Base-by-base conservation (phyloP, 148 eudicot species). In the Persicaria maculosa region DNA sequence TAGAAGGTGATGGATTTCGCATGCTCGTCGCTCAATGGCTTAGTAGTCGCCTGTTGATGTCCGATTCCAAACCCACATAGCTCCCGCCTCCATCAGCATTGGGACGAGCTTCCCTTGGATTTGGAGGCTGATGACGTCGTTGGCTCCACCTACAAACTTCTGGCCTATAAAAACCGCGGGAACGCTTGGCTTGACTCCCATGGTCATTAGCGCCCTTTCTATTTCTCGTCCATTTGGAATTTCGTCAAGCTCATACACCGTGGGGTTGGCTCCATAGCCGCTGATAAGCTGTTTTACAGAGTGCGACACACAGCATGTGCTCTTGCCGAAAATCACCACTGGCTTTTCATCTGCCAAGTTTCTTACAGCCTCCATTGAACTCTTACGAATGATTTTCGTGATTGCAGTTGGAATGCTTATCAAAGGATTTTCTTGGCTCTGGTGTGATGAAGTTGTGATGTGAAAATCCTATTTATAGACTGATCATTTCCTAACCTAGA, bases 311-410 rank as follows among this genome's bases (percentile, higher is more conserved):
- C 87, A 81, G 45, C 91, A 85, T 47, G 62, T 20, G 67, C 80
- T 83, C 57, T 82, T 83, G 88, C 88, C 82, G 81, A 88, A 85
- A 64, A 88, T 83, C 68, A 85, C 91, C 80, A 85, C 84, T 20
- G 91, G 85, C 62, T 79, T 83, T 17, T 65, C 70, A 0, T 65
- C 46, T 7, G 14, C 47, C 9, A 65, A 12, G 5, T 6, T 43
- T 17, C 46, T 65, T 65, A 65, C 47, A 65, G 15, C 70, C 5
- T 65, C 70, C 70, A 65, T 65, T 40, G 40, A 31, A 31, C 40
- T 31, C n/a, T 6, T 57, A 1, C 5, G 20, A 16, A 10, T 19
- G 20, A 57, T 22, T 15, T 7, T 25, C 11, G 11, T 31, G 44
- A 11, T 62, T 62, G 10, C 36, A 19, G 6, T 8, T 57, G 62